Base-by-base conservation (phyloP, 306 rosid genomes). In the Crotalaria pallida region DNA sequence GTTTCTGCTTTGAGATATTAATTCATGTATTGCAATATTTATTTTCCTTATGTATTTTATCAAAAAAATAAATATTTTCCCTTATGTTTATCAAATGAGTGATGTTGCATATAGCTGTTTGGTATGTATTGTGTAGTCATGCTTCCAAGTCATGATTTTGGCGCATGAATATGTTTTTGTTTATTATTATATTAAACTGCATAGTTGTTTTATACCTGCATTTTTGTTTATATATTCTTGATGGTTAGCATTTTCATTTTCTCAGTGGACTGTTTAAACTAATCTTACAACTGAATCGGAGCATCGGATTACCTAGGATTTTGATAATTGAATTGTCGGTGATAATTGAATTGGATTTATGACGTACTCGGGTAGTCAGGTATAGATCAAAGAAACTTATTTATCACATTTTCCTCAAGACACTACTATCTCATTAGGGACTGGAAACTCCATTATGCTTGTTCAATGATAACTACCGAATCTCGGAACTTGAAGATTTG, bases 11-110 rank as follows among this genome's bases (percentile, higher is more conserved):
- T n/a, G n/a, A n/a, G n/a, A n/a, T n/a, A n/a, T n/a, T n/a, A n/a
- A n/a, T n/a, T n/a, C n/a, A n/a, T n/a, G n/a, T n/a, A n/a, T n/a
- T n/a, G n/a, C n/a, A n/a, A n/a, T n/a, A n/a, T n/a, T n/a, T n/a
- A n/a, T n/a, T n/a, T n/a, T n/a, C n/a, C n/a, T n/a, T n/a, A n/a
- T n/a, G n/a, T n/a, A n/a, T n/a, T n/a, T n/a, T n/a, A n/a, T n/a
- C n/a, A n/a, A n/a, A n/a, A n/a, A n/a, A n/a, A n/a, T n/a, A n/a
- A n/a, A n/a, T n/a, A n/a, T n/a, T n/a, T n/a, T n/a, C n/a, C n/a
- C n/a, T n/a, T n/a, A n/a, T n/a, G n/a, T n/a, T n/a, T n/a, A 91
- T 85, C 99, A 94, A 87, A 94, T 94, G 97, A 87, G 91, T 65
- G 99, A 94, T 69, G 89, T 94, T 56, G 96, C 99, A 23, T 81